Conservation (phyloP, 2,329 filamentous ascomycete genomes). For the Simplicillium sp. region DNA sequence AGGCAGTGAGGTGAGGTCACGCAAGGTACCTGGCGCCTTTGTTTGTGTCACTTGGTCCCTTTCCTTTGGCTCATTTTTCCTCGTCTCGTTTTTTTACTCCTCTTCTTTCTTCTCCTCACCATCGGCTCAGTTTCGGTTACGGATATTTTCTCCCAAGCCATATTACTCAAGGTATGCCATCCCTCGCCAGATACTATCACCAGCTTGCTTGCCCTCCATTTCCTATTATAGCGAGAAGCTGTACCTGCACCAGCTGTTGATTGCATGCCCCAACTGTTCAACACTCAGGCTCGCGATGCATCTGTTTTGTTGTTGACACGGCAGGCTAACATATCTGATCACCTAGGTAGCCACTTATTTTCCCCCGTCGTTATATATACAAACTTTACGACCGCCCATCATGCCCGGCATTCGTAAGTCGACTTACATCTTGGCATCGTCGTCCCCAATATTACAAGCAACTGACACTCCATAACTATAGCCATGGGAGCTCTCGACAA, state of each 20-base stretch:
- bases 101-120: constrained; percentile 1
- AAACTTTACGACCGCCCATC: constrained; percentile 12
- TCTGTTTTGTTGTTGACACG: too few relatives aligned
- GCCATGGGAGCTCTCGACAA: constrained; percentile 42
- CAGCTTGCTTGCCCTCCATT: too few relatives aligned
- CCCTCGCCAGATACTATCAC: too few relatives aligned
- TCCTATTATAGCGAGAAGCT: too few relatives aligned
- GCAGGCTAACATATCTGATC: too few relatives aligned
- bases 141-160: constrained; percentile 3
- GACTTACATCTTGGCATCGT: constrained; percentile 1
- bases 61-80: constrained; percentile 3
- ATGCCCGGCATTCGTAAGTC: constrained; percentile 46
- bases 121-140: constrained; percentile 4
- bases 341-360: not conserved
- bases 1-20: too few relatives aligned
- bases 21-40: constrained; percentile 9
- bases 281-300: too few relatives aligned
- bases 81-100: constrained; percentile 1
- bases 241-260: too few relatives aligned
- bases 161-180: too few relatives aligned
- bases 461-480: constrained; percentile 12
- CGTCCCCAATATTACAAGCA: constrained; percentile 3
- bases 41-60: constrained; percentile 7
- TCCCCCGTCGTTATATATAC: not conserved
- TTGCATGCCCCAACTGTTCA: too few relatives aligned